Percentiles rank a stretch among this genome's conserved stretches.
Conservation (phyloP, 2,329 filamentous ascomycete species). For the Torrubiella hemipterigena region DNA sequence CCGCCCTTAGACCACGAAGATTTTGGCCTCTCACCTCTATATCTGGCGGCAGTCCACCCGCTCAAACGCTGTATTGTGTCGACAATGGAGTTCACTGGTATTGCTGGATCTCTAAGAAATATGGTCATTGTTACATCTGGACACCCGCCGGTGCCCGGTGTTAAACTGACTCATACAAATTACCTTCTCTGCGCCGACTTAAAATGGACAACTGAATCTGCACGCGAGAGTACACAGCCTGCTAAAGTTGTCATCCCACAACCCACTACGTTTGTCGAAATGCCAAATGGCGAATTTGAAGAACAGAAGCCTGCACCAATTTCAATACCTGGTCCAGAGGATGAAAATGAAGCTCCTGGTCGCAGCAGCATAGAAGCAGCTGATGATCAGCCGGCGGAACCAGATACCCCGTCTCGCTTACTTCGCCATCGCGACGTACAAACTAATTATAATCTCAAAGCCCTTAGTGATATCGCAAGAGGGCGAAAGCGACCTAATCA, state of each 20-base stretch:
- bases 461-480: slow-evolving; percentile 44
- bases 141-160: slow-evolving; percentile 12
- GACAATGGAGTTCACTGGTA: slow-evolving; percentile 25
- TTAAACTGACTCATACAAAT: slow-evolving; percentile 26
- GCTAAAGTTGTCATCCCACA: slow-evolving; percentile 31
- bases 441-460: slow-evolving; percentile 48
- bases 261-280: slow-evolving; percentile 28
- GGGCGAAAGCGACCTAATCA: slow-evolving; percentile 34
- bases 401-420: slow-evolving; percentile 40
- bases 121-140: slow-evolving; percentile 15
- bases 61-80: slow-evolving; percentile 22
- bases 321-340: slow-evolving; percentile 8
- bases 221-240: slow-evolving; percentile 18
- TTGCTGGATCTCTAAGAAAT: slow-evolving; percentile 29
- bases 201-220: slow-evolving; percentile 31
- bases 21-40: background rate
- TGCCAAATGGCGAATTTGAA: slow-evolving; percentile 19
- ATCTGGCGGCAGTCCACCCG: slow-evolving; percentile 5
- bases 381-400: slow-evolving; percentile 28
- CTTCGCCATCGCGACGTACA: slow-evolving; percentile 32
- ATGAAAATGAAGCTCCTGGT: slow-evolving; percentile 8
- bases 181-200: slow-evolving; percentile 38
- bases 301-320: slow-evolving; percentile 12
- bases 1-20: slow-evolving; percentile 30
- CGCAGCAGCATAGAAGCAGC: slow-evolving; percentile 15